Base-by-base conservation (phyloP, 2,329 filamentous ascomycete species). In the Huntiella abstrusa region DNA sequence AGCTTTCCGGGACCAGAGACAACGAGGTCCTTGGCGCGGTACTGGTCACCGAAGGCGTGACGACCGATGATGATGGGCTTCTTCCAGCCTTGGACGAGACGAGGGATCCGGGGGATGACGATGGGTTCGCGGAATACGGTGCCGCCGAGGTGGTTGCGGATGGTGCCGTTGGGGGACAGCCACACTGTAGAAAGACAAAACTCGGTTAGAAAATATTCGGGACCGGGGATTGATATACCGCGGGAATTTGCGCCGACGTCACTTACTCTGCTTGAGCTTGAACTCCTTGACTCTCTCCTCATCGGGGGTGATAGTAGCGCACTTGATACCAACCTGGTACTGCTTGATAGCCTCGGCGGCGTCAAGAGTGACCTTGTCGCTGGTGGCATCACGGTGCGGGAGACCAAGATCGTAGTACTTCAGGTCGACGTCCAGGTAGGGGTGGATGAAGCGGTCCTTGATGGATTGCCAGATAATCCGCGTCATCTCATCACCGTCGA, bases 91-190 rank as follows among this genome's bases (percentile, higher is more conserved):
- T 85, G 86, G 45, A 98, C 85, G 49, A 98, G 78, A 58, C 88
- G 83, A 49, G 91, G 91, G 53, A 98, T 85, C 58, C 79, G 76
- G 55, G 83, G 82, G 58, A 98, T 96, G 59, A 98, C 85, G 57
- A 98, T 98, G 57, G 91, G 91, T 67, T 95, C 91, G 64, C 91
- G 83, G 81, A 98, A 98, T 58, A 98, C 88, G 58, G 91, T 98
- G 60, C 91, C 91, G 57, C 88, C 88, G 43, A 81, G 72, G 51
- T 69, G 69, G 58, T 81, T 81, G 55, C 77, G 72, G 66, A 81
- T 81, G 51, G 77, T 98, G 61, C 91, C 91, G 64, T 98, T 98
- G 59, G 91, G 91, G 48, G 85, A 94, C 49, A 96, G 74, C 91
- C 91, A 98, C 91, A 96, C 82, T 87, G 55, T 36, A 41, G 43